These are phyloP conservation scores for Arthrobotrys entomopaga DNA, from an alignment of 2,329 filamentous ascomycete species.

Conservation along the genomic window DNA sequence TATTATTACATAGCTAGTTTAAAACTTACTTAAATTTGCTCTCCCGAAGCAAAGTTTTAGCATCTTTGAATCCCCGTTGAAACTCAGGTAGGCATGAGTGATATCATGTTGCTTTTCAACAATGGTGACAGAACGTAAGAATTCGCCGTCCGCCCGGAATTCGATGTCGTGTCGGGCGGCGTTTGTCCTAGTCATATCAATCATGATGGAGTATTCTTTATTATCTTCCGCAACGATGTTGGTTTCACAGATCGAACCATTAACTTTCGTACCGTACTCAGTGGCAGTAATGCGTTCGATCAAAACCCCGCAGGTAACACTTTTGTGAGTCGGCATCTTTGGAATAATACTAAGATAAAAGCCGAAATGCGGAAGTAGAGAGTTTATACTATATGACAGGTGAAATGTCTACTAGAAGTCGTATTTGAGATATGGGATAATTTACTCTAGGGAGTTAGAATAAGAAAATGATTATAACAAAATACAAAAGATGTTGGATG, in stretches of 20 bases:
- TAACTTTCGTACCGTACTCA: slow-evolving; percentile 7
- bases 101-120: not conserved
- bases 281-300: not conserved
- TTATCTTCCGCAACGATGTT: slow-evolving; percentile 9
- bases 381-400: no score
- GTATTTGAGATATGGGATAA: no score
- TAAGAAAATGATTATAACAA: no score
- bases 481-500: no score
- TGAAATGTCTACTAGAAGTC: no score
- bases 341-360: not conserved
- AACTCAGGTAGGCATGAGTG: not conserved
- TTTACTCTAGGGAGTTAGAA: no score
- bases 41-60: slow-evolving; percentile 10
- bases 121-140: not conserved
- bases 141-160: slow-evolving; percentile 11
- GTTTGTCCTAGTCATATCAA: not conserved
- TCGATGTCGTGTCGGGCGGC: slow-evolving; percentile 1
- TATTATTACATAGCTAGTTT: not conserved
- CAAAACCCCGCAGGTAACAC: slow-evolving; percentile 8
- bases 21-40: not conserved
- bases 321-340: slow-evolving; percentile 16
- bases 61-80: not conserved
- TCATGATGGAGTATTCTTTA: slow-evolving; percentile 7
- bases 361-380: not conserved
- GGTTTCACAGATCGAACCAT: slow-evolving; percentile 5